These are phyloP conservation scores for Saccharomyces hybrid DNA, from an alignment of 1,139 yeast species.

Conservation along the genomic window DNA sequence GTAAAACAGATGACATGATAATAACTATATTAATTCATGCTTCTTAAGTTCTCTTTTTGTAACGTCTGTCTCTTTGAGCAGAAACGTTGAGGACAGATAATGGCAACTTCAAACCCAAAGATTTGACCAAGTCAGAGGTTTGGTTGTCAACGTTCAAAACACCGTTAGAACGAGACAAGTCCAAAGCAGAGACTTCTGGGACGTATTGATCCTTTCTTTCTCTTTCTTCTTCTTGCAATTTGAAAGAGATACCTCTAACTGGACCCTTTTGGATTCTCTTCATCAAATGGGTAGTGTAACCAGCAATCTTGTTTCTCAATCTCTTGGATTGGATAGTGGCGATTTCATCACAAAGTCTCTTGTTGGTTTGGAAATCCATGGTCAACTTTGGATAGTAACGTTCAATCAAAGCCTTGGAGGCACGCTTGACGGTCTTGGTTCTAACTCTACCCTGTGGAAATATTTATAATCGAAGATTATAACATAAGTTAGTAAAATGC, in stretches of 20 bases:
- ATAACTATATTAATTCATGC: conserved; percentile 5
- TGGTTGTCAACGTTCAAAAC: conserved; percentile 97
- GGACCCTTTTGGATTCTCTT: conserved; percentile 99
- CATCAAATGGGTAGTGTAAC: conserved; percentile 99
- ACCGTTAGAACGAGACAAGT: conserved; percentile 92
- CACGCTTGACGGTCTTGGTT: conserved; percentile 99
- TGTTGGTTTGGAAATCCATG: conserved; percentile 99
- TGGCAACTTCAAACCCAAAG: conserved; percentile 95
- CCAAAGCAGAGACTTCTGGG: conserved; percentile 99
- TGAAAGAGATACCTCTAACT: conserved; percentile 99
- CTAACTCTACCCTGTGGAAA: conserved; percentile 83
- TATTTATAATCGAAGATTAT: conserved; percentile 4
- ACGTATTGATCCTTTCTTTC: conserved; percentile 99
- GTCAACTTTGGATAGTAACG: conserved; percentile 99
- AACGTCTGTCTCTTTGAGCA: conserved; percentile 92
- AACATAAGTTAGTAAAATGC: conserved; percentile 14
- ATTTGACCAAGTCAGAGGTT: conserved; percentile 93
- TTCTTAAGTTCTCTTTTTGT: conserved; percentile 82
- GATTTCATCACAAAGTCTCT: conserved; percentile 96
- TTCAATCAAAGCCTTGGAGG: conserved; percentile 99
- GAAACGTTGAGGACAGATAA: conserved; percentile 85
- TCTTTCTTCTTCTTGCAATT: conserved; percentile 99
- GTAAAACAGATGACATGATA: conserved; percentile 2
- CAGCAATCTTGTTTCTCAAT: conserved; percentile 99
- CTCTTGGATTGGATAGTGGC: conserved; percentile 99